Evolutionary conservation across 306 rosid genomes (phyloP).

Genomic region (Abrus precatorius): DNA sequence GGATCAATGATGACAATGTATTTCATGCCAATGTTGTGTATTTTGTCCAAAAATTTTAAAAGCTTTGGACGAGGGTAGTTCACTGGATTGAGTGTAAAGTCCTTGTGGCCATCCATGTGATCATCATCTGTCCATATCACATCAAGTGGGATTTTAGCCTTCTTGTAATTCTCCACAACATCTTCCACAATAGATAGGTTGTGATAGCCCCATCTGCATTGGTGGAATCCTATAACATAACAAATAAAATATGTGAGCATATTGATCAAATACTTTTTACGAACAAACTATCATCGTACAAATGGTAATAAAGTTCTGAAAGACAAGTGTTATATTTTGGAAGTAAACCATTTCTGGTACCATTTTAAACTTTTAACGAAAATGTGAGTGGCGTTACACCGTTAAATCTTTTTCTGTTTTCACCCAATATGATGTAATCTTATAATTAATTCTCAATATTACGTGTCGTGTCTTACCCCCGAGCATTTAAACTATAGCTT

Average conservation of each 20-base stretch:
- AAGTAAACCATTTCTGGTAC: not conserved
- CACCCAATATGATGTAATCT: too few relatives aligned
- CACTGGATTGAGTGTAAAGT: constrained; percentile 76
- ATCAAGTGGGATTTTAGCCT: constrained; percentile 88
- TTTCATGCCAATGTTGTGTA: constrained; percentile 88
- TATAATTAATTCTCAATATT: too few relatives aligned
- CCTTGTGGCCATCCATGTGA: constrained; percentile 95
- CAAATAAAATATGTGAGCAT: constrained; percentile 25
- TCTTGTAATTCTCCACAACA: constrained; percentile 81
- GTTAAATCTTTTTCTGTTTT: too few relatives aligned
- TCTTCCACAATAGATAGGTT: constrained; percentile 86
- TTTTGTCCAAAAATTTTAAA: constrained; percentile 72
- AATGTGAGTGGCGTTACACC: not conserved
- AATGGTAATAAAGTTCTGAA: not conserved
- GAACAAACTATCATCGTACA: not conserved
- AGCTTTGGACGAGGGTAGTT: constrained; percentile 87
- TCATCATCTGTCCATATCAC: constrained; percentile 95
- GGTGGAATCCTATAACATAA: constrained; percentile 77
- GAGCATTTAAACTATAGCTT: too few relatives aligned
- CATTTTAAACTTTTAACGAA: constrained; percentile 12
- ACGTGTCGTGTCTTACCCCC: too few relatives aligned
- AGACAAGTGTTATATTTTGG: not conserved
- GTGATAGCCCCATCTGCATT: constrained; percentile 97
- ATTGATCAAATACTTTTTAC: constrained; percentile 1
- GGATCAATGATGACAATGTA: constrained; percentile 90